A percentile compares a stretch with the other conserved stretches of the same genome.
Conservation (phyloP, 176 grass and related monocot species). For the Oryza brachyantha region DNA sequence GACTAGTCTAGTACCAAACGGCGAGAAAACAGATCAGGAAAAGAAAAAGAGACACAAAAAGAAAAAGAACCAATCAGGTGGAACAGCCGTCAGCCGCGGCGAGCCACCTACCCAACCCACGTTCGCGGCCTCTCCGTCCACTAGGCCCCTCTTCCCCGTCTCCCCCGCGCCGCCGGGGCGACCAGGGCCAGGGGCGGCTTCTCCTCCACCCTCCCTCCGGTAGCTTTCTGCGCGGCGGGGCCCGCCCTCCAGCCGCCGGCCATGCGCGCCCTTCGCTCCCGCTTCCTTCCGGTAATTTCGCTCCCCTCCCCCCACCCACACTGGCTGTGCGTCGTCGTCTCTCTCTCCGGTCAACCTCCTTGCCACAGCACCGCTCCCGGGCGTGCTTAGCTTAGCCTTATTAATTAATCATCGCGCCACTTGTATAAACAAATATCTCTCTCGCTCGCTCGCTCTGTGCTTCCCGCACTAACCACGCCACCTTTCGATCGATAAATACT, state of each 20-base stretch:
- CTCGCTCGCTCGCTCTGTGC: background rate
- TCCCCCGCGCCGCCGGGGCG: conserved; percentile 10
- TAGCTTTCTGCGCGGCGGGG: conserved; percentile 18
- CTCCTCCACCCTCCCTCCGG: no score
- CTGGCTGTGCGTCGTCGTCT: background rate
- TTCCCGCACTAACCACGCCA: background rate
- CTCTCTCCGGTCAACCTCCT: conserved; percentile 14
- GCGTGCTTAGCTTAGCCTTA: no score
- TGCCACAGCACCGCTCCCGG: no score
- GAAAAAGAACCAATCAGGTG: background rate
- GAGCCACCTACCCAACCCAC: conserved; percentile 9
- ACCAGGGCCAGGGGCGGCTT: conserved; percentile 16
- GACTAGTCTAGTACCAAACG: background rate
- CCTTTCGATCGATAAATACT: conserved; percentile 18
- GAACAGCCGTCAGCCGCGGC: background rate
- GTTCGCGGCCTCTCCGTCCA: conserved; percentile 24
- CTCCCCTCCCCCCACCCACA: background rate
- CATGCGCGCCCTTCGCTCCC: conserved; percentile 28
- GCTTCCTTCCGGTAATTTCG: conserved; percentile 43
- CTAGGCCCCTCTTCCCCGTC: background rate
- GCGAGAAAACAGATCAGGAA: background rate
- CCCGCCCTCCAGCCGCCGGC: conserved; percentile 18
- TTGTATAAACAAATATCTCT: background rate
- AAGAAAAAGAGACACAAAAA: background rate
- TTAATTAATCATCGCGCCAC: background rate